Percentiles rank a stretch among this genome's conserved stretches.
phyloP scores from a whole-genome alignment of 192 early-diverging fungal species.

The Glomus cerebriforme region DNA sequence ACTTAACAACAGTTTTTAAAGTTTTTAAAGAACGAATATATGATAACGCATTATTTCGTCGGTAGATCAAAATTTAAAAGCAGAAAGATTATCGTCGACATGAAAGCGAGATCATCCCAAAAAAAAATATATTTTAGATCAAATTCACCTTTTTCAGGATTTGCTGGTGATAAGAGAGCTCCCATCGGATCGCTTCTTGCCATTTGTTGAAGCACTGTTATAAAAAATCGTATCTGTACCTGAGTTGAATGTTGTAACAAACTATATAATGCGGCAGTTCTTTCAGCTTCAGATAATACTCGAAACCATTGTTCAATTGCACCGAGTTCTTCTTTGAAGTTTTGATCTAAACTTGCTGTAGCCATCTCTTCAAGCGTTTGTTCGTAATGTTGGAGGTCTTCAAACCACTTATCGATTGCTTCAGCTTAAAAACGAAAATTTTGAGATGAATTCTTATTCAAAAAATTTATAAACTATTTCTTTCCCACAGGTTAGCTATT shows the following conservation, averaged over 20 bases:
- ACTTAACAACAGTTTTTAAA: neutral
- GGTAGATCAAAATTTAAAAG: neutral
- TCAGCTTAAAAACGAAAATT: slow-evolving; percentile 42
- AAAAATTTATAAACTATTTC: neutral
- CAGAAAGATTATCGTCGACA: neutral
- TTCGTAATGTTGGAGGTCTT: slow-evolving; percentile 90
- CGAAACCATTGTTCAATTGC: slow-evolving; percentile 96
- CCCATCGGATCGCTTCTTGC: slow-evolving; percentile 79
- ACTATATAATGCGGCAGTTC: slow-evolving; percentile 90
- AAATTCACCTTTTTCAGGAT: slow-evolving; percentile 52
- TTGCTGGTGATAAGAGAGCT: slow-evolving; percentile 55
- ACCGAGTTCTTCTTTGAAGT: slow-evolving; percentile 87
- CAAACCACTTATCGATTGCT: slow-evolving; percentile 89
- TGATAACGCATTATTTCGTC: too few species aligned
- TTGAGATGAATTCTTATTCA: neutral
- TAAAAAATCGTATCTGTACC: slow-evolving; percentile 94
- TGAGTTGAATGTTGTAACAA: slow-evolving; percentile 88
- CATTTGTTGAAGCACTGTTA: slow-evolving; percentile 91
- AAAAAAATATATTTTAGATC: neutral
- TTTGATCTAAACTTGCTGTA: slow-evolving; percentile 72
- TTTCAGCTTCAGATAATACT: slow-evolving; percentile 85
- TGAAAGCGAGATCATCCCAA: neutral
- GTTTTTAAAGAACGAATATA: too few species aligned
- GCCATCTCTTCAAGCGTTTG: slow-evolving; percentile 92
- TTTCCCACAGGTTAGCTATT: neutral